A percentile compares a stretch with the other conserved stretches of the same genome.
phyloP scores from a whole-genome alignment of 176 grass and related monocot genomes.

The Paspalum vaginatum region DNA sequence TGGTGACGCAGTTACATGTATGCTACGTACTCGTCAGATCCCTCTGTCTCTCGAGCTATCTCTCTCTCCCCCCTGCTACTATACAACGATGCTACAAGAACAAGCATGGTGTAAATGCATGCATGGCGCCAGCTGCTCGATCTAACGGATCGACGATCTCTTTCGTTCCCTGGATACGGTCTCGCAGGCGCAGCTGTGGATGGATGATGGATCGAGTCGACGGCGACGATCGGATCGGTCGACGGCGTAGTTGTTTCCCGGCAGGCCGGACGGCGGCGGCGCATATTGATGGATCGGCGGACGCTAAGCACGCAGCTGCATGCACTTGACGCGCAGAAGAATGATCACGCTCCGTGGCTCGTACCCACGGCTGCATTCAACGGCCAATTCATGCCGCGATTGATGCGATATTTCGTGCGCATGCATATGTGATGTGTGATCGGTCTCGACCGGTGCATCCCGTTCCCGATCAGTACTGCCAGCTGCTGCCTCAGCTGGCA shows the following conservation, averaged over 20 bases:
- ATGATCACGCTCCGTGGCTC: conserved; percentile 31
- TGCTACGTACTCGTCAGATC: not conserved
- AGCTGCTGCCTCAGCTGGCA: not conserved
- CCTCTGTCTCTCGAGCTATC: not conserved
- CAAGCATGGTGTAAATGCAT: too few relatives aligned
- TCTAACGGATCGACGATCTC: too few relatives aligned
- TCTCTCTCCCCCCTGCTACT: not conserved
- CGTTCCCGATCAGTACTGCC: not conserved
- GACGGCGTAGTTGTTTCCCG: conserved; percentile 10
- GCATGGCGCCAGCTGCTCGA: too few relatives aligned
- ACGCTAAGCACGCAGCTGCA: not conserved
- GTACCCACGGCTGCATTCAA: conserved; percentile 41
- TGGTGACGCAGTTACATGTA: not conserved
- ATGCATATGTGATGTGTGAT: not conserved
- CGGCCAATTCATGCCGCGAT: conserved; percentile 34
- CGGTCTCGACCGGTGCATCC: not conserved
- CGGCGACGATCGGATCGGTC: not conserved
- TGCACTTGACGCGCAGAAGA: conserved; percentile 27
- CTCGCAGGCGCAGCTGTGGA: too few relatives aligned
- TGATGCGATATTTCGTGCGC: conserved; percentile 38
- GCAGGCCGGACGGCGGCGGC: not conserved
- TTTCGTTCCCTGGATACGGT: not conserved
- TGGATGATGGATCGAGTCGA: not conserved
- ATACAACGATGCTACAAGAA: too few relatives aligned
- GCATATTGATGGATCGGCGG: not conserved